Conservation (phyloP, 1,284 basidiomycete species). For the Acaromyces ingoldii region DNA sequence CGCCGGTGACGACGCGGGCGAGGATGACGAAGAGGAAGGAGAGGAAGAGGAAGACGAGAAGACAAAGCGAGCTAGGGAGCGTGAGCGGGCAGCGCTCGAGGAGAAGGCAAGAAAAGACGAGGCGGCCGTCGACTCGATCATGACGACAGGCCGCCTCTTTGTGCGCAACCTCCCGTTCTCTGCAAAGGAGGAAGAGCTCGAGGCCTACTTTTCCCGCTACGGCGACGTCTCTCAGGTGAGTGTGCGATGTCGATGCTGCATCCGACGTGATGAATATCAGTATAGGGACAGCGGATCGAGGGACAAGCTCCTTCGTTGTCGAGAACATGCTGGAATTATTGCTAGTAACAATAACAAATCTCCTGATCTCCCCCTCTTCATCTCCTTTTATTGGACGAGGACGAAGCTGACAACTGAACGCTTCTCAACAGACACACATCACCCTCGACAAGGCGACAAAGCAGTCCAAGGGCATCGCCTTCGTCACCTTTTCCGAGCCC, state of each 20-base stretch:
- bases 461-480: conserved; percentile 67
- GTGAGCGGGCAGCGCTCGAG: conserved; percentile 21
- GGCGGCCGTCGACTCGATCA: conserved; percentile 59
- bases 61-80: too few relatives aligned
- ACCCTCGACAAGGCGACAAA: conserved; percentile 67
- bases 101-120: conserved; percentile 28
- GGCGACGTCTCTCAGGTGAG: conserved; percentile 62
- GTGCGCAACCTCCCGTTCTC: conserved; percentile 85
- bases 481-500: conserved; percentile 69
- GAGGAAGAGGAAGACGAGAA: conserved; percentile 21
- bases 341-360: conserved; percentile 40
- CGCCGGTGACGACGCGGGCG: neutral
- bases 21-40: conserved; percentile 11
- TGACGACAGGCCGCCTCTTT: conserved; percentile 76
- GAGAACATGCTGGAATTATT: conserved; percentile 45
- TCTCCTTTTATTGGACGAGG: too few relatives aligned
- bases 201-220: conserved; percentile 64
- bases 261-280: conserved; percentile 37
- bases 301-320: conserved; percentile 17
- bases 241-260: neutral
- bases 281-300: conserved; percentile 50
- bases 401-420: too few relatives aligned
- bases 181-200: conserved; percentile 70
- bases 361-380: conserved; percentile 2
- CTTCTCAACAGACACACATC: conserved; percentile 66